A percentile compares a stretch with the other conserved stretches of the same genome.
Conservation (phyloP, 108 stramenopile genomes). For the Pseudonitzschia pungens region DNA sequence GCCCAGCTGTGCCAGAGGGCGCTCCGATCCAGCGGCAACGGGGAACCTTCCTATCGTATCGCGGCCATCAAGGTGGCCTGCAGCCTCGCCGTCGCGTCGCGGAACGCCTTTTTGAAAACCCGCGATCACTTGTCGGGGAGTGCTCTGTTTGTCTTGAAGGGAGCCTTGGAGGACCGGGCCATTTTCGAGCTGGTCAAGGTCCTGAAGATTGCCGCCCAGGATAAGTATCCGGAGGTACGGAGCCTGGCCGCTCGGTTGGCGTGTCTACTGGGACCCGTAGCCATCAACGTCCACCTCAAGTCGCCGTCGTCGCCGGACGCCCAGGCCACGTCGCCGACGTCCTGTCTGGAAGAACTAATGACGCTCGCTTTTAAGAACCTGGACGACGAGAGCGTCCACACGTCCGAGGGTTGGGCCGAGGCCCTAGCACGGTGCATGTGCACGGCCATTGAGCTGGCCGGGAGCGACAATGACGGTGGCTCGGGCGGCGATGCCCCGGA, state of each 20-base stretch:
- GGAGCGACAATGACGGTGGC: constrained; percentile 21
- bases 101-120: constrained; percentile 38
- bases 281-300: constrained; percentile 47
- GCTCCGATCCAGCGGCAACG: constrained; percentile 60
- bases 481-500: constrained; percentile 15
- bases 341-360: constrained; percentile 67
- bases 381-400: constrained; percentile 77
- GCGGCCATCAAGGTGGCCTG: constrained; percentile 58
- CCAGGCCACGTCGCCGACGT: constrained; percentile 26
- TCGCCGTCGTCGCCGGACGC: constrained; percentile 38
- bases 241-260: constrained; percentile 58
- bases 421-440: constrained; percentile 73
- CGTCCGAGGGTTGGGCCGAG: constrained; percentile 62
- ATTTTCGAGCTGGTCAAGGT: constrained; percentile 66
- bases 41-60: constrained; percentile 76
- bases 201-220: constrained; percentile 55
- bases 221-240: constrained; percentile 81
- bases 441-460: constrained; percentile 59
- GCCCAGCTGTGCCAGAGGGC: constrained; percentile 63
- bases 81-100: constrained; percentile 62
- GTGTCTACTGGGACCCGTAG: constrained; percentile 57
- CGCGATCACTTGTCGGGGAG: constrained; percentile 22
- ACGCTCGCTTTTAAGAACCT: constrained; percentile 66
- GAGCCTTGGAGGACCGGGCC: constrained; percentile 72
- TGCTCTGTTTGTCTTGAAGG: constrained; percentile 49